Evolutionary conservation across 2,329 filamentous ascomycete genomes (phyloP), one percentile per base, ranked within the genome.

Genomic region (Sordariomycetes sp.): DNA sequence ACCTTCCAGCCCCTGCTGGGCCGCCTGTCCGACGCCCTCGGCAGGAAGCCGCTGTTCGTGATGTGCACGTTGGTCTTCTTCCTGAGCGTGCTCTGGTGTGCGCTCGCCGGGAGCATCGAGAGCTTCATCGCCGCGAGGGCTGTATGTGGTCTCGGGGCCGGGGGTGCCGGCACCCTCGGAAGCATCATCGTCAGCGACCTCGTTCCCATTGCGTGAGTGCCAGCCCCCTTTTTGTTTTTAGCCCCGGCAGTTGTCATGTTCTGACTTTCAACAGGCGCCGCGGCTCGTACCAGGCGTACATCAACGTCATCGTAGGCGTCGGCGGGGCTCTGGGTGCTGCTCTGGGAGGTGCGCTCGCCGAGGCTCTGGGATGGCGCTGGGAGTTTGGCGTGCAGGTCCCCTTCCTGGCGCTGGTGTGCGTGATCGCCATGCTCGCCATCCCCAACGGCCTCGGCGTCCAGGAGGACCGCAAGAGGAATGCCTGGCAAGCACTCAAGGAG

Each of bases 1-100:
- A 75, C 79, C 17, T 80, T 86, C 37, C 80, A 87, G 55, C 83
- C 85, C 1, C 59, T 90, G 2, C 73, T 85, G 42, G 84, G 82
- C 4, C 71, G 84, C 3, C 53, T 87, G 2, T 86, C 82, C 2
- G 84, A 90, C 55, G 77, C 79, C 1, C 59, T 87, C 38, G 83
- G 84, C 9, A 65, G 83, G 29, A 82, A 79, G 39, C 60, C 66
- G 14, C 68, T 80, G 2, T 86, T 84, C 46, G 58, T 87, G 9
- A 66, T 69, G 9, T 72, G 72, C 2, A 64, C 81, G n/a, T 49
- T 63, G 10, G 58, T 84, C 8, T 86, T 88, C 43, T 55, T 73
- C 19, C 38, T 69, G 2, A 78, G 78, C 0, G 87, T 82, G 4
- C 48, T 72, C 10, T 84, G 81, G 67, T 88, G 83, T 54, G 79